phyloP scores from a whole-genome alignment of 2,329 filamentous ascomycete genomes.

The Tolypocladium sp. region DNA sequence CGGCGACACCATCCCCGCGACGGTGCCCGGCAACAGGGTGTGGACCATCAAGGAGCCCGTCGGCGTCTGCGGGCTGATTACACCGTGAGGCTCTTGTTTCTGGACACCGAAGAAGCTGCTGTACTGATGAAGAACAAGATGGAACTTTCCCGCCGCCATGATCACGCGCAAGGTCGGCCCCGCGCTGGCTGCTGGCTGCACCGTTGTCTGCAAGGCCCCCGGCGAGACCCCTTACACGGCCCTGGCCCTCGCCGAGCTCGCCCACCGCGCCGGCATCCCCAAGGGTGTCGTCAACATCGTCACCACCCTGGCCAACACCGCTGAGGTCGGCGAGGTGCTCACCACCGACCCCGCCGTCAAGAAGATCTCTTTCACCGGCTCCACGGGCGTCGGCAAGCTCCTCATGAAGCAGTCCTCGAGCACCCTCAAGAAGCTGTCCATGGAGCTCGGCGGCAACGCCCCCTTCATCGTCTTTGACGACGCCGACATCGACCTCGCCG shows the following conservation, averaged over 20 bases:
- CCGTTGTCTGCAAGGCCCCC: slow-evolving; percentile 84
- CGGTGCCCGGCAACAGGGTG: slow-evolving; percentile 62
- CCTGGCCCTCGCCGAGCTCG: slow-evolving; percentile 79
- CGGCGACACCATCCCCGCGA: slow-evolving; percentile 66
- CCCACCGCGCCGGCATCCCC: slow-evolving; percentile 78
- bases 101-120: background rate
- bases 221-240: slow-evolving; percentile 89
- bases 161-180: slow-evolving; percentile 62
- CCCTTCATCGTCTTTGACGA: slow-evolving; percentile 98
- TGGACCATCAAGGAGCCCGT: slow-evolving; percentile 76
- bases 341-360: slow-evolving; percentile 65
- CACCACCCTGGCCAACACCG: slow-evolving; percentile 70
- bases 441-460: slow-evolving; percentile 90
- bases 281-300: slow-evolving; percentile 87
- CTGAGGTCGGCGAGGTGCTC: slow-evolving; percentile 66
- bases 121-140: slow-evolving; percentile 30
- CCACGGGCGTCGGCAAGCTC: slow-evolving; percentile 55
- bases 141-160: slow-evolving; percentile 82
- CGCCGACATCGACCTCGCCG: slow-evolving; percentile 77
- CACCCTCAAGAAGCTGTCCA: slow-evolving; percentile 74
- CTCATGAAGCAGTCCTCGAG: slow-evolving; percentile 84
- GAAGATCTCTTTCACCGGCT: slow-evolving; percentile 94
- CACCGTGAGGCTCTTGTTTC: slow-evolving; percentile 39
- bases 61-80: slow-evolving; percentile 74
- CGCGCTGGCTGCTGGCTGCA: slow-evolving; percentile 87